phyloP scores from a whole-genome alignment of 73 alveolate species.

The Tetrahymena thermophila region DNA sequence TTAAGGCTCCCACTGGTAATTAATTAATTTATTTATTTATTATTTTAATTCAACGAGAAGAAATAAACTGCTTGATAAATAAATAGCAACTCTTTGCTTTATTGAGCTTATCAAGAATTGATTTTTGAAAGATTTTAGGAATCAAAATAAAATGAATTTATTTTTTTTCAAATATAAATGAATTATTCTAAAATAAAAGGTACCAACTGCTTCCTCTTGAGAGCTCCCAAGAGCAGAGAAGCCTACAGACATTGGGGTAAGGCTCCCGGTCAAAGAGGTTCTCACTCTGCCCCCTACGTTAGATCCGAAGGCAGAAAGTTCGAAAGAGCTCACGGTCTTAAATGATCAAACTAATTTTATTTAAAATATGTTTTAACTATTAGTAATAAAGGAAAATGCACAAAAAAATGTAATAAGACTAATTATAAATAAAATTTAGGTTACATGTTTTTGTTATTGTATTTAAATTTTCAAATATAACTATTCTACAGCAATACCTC shows the following conservation, averaged over 20 bases:
- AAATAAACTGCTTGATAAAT: too few relatives aligned
- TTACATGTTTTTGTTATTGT: not conserved
- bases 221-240: constrained; percentile 94
- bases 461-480: not conserved
- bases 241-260: constrained; percentile 86
- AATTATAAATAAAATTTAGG: not conserved
- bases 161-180: not conserved
- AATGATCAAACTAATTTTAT: not conserved
- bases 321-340: constrained; percentile 40
- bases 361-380: not conserved
- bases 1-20: constrained; percentile 78
- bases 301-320: constrained; percentile 60
- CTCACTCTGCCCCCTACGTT: constrained; percentile 36
- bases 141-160: not conserved
- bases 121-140: constrained; percentile 9
- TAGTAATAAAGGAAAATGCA: not conserved
- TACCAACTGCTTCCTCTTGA: constrained; percentile 74
- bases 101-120: not conserved
- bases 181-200: constrained; percentile 31
- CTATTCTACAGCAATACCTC: not conserved
- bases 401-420: not conserved
- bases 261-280: constrained; percentile 87
- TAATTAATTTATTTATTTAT: too few relatives aligned
- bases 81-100: too few relatives aligned
- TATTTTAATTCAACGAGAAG: too few relatives aligned